A percentile compares a stretch with the other conserved stretches of the same genome.
Conservation (phyloP, 2,329 filamentous ascomycete species). For the Cadophora sp. region DNA sequence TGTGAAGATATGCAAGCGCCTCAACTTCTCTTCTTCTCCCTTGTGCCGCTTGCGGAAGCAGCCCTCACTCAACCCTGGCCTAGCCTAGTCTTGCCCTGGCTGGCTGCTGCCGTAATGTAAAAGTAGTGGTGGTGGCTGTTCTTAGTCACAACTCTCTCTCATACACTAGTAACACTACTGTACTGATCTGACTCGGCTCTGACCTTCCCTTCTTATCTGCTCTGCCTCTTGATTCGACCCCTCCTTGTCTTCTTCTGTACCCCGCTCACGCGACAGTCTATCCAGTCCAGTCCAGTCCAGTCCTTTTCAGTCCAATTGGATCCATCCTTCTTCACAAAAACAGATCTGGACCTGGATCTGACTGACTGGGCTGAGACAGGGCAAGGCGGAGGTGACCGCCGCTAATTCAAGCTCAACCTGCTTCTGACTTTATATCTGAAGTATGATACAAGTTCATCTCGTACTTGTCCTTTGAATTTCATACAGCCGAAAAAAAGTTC, state of each 20-base stretch:
- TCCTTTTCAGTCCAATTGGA: background rate
- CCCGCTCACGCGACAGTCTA: constrained; percentile 13
- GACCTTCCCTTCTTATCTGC: constrained; percentile 7
- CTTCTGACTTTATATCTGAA: background rate
- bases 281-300: background rate
- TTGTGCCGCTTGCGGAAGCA: background rate
- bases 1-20: background rate
- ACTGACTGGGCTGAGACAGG: background rate
- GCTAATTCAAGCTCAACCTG: constrained; percentile 7
- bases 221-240: background rate
- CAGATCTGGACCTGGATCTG: background rate
- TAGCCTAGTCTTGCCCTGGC: background rate
- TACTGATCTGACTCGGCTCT: no score
- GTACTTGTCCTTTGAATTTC: background rate
- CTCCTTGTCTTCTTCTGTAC: background rate
- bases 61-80: background rate
- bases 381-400: constrained; percentile 14
- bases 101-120: no score
- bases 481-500: background rate
- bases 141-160: constrained; percentile 13
- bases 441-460: background rate
- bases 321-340: background rate
- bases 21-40: background rate
- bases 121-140: background rate
- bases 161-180: no score